phyloP scores from a whole-genome alignment of 257 asterid species.

The Fraxinus pennsylvanica region DNA sequence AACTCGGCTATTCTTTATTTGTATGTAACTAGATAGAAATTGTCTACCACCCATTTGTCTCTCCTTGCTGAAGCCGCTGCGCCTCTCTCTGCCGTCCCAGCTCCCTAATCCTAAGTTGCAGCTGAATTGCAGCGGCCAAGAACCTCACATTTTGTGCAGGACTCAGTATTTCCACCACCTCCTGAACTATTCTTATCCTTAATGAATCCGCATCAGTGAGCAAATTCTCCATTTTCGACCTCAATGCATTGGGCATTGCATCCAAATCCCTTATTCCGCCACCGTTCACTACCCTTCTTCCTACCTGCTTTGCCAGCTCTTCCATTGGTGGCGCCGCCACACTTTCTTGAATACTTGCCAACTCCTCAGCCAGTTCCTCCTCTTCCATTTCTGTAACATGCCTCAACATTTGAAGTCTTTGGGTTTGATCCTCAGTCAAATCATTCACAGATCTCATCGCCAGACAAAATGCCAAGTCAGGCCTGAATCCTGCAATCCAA shows the following conservation, averaged over 20 bases:
- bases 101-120: slow-evolving; percentile 29
- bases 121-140: slow-evolving; percentile 42
- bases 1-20: no score
- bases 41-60: neutral
- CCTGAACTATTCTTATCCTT: slow-evolving; percentile 41
- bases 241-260: slow-evolving; percentile 29
- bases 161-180: slow-evolving; percentile 36
- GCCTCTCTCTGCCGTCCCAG: slow-evolving; percentile 32
- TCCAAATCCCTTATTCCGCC: slow-evolving; percentile 22
- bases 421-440: slow-evolving; percentile 31
- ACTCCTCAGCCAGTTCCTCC: slow-evolving; percentile 33
- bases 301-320: slow-evolving; percentile 17
- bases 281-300: slow-evolving; percentile 21
- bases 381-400: slow-evolving; percentile 34
- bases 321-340: slow-evolving; percentile 52
- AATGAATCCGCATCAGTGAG: slow-evolving; percentile 50
- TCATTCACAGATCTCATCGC: slow-evolving; percentile 25
- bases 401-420: slow-evolving; percentile 27
- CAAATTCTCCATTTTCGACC: slow-evolving; percentile 34
- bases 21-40: neutral
- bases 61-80: neutral
- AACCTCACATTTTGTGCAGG: slow-evolving; percentile 45
- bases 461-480: slow-evolving; percentile 38
- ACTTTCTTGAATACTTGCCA: slow-evolving; percentile 60
- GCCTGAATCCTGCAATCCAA: slow-evolving; percentile 61